These are phyloP conservation scores for Lepidium sativum DNA, from an alignment of 345 rosid genomes.

Conservation along the genomic window DNA sequence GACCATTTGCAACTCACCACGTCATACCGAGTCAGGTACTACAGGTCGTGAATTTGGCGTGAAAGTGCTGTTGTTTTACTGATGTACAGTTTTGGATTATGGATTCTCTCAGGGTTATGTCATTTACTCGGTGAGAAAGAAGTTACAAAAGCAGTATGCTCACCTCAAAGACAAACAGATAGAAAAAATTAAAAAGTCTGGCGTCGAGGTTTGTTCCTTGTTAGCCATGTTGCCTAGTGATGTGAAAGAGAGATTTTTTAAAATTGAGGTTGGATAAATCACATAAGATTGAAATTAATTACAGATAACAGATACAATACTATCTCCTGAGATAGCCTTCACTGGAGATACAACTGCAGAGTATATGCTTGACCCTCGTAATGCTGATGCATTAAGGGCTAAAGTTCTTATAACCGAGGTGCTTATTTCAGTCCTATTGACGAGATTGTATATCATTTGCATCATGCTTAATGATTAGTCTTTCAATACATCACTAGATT, in stretches of 20 bases:
- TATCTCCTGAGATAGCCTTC: conserved; percentile 90
- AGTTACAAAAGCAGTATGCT: conserved; percentile 77
- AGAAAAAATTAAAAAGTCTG: conserved; percentile 88
- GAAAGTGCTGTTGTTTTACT: not conserved
- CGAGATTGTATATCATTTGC: not conserved
- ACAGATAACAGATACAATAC: conserved; percentile 73
- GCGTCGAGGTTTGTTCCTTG: conserved; percentile 50
- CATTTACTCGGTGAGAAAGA: conserved; percentile 72
- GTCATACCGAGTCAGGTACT: conserved; percentile 92
- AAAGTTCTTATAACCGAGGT: conserved; percentile 95
- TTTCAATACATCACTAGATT: not conserved
- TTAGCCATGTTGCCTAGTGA: not conserved
- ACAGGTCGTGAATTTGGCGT: not conserved
- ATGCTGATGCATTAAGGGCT: conserved; percentile 91
- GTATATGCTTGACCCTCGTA: conserved; percentile 92
- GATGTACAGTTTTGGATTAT: not conserved
- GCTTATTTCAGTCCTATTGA: not conserved
- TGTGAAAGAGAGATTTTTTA: not conserved
- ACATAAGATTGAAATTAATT: conserved; percentile 6
- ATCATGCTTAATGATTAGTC: too few species aligned
- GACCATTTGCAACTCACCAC: conserved; percentile 82
- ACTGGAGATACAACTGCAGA: conserved; percentile 95
- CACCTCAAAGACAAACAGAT: conserved; percentile 92
- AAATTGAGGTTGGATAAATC: not conserved
- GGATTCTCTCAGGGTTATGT: conserved; percentile 67